Evolutionary conservation across 2,329 filamentous ascomycete species (phyloP).

Genomic region (Davidsoniella virescens): DNA sequence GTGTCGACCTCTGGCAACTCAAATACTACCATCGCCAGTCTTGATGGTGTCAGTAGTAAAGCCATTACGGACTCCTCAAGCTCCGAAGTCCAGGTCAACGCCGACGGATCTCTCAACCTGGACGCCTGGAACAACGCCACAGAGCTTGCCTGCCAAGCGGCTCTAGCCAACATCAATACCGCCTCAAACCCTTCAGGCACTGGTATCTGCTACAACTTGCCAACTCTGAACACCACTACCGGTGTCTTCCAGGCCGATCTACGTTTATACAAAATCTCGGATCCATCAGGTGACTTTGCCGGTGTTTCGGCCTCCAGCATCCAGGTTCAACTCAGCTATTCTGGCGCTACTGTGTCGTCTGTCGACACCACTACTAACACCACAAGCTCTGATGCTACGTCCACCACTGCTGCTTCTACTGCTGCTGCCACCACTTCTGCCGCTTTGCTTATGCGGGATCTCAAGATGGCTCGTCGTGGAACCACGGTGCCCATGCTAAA

Average conservation of each 20-base stretch:
- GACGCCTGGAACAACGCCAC: slow-evolving; percentile 40
- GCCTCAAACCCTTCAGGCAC: slow-evolving; percentile 61
- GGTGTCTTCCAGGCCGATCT: slow-evolving; percentile 66
- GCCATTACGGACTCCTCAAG: slow-evolving; percentile 2
- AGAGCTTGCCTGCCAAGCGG: slow-evolving; percentile 39
- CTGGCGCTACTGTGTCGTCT: slow-evolving; percentile 34
- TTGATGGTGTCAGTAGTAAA: slow-evolving; percentile 3
- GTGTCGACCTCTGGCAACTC: not conserved
- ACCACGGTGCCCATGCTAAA: slow-evolving; percentile 30
- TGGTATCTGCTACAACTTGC: slow-evolving; percentile 70
- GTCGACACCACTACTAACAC: slow-evolving; percentile 22
- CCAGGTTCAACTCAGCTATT: slow-evolving; percentile 37
- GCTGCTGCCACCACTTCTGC: not conserved
- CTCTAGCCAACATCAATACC: slow-evolving; percentile 37
- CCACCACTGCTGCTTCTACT: not conserved
- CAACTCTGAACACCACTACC: slow-evolving; percentile 47
- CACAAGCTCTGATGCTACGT: not conserved
- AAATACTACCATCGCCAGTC: not conserved
- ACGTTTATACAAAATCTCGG: slow-evolving; percentile 53
- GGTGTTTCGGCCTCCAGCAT: slow-evolving; percentile 36
- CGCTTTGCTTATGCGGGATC: slow-evolving; percentile 7
- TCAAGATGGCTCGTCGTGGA: slow-evolving; percentile 13
- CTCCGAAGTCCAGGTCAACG: slow-evolving; percentile 21
- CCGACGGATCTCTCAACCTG: slow-evolving; percentile 33
- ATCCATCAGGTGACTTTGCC: slow-evolving; percentile 36